phyloP scores from a whole-genome alignment of 306 rosid species.

The Mucuna pruriens region DNA sequence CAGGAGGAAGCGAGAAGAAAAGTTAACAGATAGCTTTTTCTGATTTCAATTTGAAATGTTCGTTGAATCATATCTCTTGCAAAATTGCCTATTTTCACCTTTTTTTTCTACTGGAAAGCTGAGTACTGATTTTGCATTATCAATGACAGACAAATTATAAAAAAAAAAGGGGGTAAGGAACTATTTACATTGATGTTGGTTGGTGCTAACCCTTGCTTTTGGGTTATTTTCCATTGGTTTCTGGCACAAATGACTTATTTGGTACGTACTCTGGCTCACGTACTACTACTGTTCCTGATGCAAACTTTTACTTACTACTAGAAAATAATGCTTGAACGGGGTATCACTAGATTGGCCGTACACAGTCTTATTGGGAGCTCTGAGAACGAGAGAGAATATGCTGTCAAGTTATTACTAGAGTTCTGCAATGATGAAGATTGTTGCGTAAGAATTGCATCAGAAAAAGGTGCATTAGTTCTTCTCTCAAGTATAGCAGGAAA shows the following conservation, averaged over 20 bases:
- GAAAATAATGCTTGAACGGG: constrained; percentile 66
- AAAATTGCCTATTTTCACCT: neutral
- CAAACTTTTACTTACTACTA: neutral
- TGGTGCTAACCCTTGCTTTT: neutral
- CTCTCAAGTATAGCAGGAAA: constrained; percentile 42
- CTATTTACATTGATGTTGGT: neutral
- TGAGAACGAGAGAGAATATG: constrained; percentile 60
- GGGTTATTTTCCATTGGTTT: neutral
- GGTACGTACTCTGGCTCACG: neutral
- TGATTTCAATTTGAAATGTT: neutral
- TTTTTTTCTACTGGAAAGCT: neutral
- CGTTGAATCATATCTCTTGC: neutral
- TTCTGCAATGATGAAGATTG: constrained; percentile 59
- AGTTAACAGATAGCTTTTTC: neutral
- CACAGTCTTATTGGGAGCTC: constrained; percentile 68
- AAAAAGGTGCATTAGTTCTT: constrained; percentile 72
- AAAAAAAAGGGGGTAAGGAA: neutral
- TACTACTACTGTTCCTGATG: neutral
- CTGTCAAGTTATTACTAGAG: constrained; percentile 61
- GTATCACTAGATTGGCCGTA: constrained; percentile 62
- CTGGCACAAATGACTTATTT: neutral
- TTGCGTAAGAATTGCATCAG: constrained; percentile 52
- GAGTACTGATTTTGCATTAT: neutral
- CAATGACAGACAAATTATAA: neutral
- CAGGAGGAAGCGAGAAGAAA: neutral